Evolutionary conservation across 2,329 filamentous ascomycete genomes (phyloP).

Genomic region (Paracoccidioides lutzii): DNA sequence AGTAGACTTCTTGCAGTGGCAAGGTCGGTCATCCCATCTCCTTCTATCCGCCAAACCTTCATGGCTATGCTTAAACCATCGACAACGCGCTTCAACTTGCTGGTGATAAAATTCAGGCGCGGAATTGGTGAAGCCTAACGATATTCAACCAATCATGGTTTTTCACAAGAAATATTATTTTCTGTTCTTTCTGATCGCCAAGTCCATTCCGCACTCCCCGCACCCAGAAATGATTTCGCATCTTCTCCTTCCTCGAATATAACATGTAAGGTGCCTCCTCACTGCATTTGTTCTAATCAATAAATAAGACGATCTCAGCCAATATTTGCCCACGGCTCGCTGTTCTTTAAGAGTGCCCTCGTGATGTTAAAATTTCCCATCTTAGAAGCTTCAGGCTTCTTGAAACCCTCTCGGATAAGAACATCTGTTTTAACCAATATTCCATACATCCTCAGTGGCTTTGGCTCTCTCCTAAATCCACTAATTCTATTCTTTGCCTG

Average conservation of each 20-base stretch:
- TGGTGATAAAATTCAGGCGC: not conserved
- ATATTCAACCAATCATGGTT: not conserved
- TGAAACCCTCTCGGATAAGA: not conserved
- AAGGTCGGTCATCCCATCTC: no score
- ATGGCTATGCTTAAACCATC: not conserved
- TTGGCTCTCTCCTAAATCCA: not conserved
- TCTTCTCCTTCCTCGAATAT: not conserved
- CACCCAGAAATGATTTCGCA: not conserved
- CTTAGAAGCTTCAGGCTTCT: not conserved
- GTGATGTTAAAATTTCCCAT: not conserved
- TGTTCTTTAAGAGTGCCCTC: not conserved
- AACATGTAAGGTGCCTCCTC: not conserved
- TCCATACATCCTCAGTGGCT: not conserved
- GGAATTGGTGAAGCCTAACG: not conserved
- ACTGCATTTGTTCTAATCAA: not conserved
- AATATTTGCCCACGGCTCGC: not conserved
- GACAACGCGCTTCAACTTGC: not conserved
- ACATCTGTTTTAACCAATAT: not conserved
- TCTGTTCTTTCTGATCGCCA: not conserved
- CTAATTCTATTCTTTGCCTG: not conserved
- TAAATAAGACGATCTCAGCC: not conserved
- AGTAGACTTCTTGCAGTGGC: not conserved
- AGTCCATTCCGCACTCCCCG: not conserved
- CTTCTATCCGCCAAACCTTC: not conserved
- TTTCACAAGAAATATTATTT: not conserved